Base-by-base conservation (phyloP, 495 filamentous ascomycete genomes). In the Neurospora sp. region DNA sequence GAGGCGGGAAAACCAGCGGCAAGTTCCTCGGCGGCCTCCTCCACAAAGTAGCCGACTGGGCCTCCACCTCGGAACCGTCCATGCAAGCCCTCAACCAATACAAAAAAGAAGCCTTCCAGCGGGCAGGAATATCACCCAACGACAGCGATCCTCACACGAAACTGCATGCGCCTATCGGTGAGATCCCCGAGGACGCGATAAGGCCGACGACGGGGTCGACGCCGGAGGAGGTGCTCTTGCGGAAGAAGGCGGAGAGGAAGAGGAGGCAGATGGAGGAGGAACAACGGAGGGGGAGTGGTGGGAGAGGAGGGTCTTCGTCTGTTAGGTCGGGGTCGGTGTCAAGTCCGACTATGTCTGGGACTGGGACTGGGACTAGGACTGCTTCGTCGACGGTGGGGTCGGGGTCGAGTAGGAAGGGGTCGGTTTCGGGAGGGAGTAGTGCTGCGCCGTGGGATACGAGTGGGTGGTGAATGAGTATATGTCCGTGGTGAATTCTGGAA, bases 1-100 rank as follows among this genome's bases (percentile, higher is more conserved):
- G 65, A 69, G 41, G 20, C 9, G 65, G 70, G 12, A 69, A 40
- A 69, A 27, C 61, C 4, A 68, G 61, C n/a, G 38, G 42, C 31
- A 70, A 72, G 38, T 70, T 84, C 53, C 4, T 65, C 27, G 27
- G 53, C 27, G 53, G 53, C 0, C 2, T 65, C 14, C 1, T 65
- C 14, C 74, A 75, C 68, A 81, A 83, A 37, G 70, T 85, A 45
- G 82, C 83, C 48, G 79, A 74, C 35, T 85, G 84, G 84, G 72
- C 83, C 10, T 76, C 79, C 0, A 78, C 79, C 9, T 80, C 78
- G 41, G 84, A 85, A 39, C 84, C 84, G 4, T 84, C 84, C 3
- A 72, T 78, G 16, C 80, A 83, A 14, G 83, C 81, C 0, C 72
- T 83, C 20, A 81, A 78, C 71, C 77, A 81, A 20, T 82, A 83